Evolutionary conservation across 768 basidiomycete genomes (phyloP).

Genomic region (Mrakia hoshinonis): DNA sequence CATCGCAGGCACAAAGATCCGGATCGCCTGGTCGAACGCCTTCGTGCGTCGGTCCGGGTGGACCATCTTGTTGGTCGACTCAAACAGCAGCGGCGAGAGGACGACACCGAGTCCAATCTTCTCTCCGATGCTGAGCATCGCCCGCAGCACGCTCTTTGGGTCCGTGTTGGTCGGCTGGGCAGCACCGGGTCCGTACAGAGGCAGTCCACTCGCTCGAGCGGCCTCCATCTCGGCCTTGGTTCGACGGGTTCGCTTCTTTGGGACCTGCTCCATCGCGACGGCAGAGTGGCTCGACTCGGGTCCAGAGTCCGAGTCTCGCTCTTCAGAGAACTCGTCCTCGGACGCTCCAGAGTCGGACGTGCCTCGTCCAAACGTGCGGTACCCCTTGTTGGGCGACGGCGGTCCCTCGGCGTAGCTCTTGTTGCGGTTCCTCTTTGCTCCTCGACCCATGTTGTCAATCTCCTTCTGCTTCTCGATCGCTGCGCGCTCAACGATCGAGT

Average conservation of each 20-base stretch:
- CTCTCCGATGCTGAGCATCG: constrained; percentile 1
- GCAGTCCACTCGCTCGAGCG: not conserved
- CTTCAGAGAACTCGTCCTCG: too few species aligned
- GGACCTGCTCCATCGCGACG: too few species aligned
- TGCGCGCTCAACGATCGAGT: constrained; percentile 21
- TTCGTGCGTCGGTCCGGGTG: not conserved
- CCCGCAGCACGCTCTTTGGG: constrained; percentile 3
- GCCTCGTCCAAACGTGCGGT: too few species aligned
- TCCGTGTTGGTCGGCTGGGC: not conserved
- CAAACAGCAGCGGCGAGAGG: not conserved
- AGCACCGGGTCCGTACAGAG: not conserved
- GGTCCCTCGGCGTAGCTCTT: not conserved
- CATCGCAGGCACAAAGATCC: constrained; percentile 3
- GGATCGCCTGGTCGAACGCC: not conserved
- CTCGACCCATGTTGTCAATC: constrained; percentile 13
- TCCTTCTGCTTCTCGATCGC: constrained; percentile 16
- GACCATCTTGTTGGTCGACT: not conserved
- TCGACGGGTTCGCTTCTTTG: not conserved
- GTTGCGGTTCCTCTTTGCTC: constrained; percentile 12
- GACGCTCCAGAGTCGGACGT: too few species aligned
- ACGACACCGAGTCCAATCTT: not conserved
- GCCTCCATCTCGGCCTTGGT: not conserved
- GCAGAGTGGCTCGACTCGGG: too few species aligned
- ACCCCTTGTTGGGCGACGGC: too few species aligned
- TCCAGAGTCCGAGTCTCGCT: too few species aligned